Conservation (phyloP, 441 rosid species). For the Metrosideros polymorpha region DNA sequence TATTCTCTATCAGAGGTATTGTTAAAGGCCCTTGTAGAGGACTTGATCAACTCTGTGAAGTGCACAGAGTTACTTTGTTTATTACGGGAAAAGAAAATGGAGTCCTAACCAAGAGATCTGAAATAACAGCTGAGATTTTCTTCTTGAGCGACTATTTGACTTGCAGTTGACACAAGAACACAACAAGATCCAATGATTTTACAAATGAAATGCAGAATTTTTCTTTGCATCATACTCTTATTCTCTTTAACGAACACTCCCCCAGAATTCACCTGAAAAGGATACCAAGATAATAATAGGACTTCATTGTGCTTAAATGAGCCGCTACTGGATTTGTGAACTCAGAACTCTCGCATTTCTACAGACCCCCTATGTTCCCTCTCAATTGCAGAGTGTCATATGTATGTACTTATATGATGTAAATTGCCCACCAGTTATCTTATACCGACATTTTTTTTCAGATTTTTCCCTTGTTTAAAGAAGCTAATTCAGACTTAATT, state of each 20-base stretch:
- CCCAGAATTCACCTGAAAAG: neutral
- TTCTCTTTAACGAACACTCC: neutral
- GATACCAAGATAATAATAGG: neutral
- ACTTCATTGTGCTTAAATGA: neutral
- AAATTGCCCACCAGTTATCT: neutral
- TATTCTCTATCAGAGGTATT: neutral
- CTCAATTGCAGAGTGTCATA: neutral
- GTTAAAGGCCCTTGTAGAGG: neutral
- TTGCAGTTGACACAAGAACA: neutral
- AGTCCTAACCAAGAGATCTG: neutral
- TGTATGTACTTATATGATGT: neutral
- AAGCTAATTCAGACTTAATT: neutral
- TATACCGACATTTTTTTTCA: neutral
- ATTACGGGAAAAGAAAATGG: neutral
- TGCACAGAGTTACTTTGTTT: neutral
- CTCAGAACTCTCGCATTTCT: neutral
- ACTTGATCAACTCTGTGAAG: neutral
- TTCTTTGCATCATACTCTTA: neutral
- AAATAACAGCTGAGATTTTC: neutral
- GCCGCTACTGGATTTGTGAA: neutral
- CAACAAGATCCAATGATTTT: neutral
- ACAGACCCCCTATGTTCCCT: neutral
- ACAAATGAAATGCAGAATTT: neutral
- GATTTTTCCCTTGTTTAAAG: neutral
- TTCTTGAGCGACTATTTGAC: neutral